Percentiles rank a stretch among this genome's conserved stretches.
phyloP scores from a whole-genome alignment of 148 eudicot species.

The Polygonum maritimum region DNA sequence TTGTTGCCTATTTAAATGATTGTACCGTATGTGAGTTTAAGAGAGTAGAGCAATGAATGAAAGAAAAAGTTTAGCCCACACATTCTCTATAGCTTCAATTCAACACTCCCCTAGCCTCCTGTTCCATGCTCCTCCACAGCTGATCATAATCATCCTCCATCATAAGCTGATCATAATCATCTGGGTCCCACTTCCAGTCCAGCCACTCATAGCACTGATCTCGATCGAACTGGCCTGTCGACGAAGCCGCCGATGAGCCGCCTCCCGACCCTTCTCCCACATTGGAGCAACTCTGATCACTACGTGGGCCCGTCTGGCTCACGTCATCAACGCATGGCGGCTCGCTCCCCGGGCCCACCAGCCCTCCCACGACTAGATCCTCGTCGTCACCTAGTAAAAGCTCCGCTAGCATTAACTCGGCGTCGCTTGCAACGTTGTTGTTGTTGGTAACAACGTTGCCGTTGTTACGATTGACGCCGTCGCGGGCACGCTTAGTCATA shows the following conservation, averaged over 20 bases:
- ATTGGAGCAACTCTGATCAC: neutral
- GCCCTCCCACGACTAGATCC: slow-evolving; percentile 1
- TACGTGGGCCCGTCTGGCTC: neutral
- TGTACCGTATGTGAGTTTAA: no score
- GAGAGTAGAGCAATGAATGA: no score
- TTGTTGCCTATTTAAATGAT: no score
- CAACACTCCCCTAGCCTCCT: no score
- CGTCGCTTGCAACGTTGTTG: neutral
- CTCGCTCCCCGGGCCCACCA: slow-evolving; percentile 2
- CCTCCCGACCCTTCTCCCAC: slow-evolving; percentile 2
- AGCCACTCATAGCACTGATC: neutral
- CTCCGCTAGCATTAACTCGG: no score
- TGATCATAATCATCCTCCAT: neutral
- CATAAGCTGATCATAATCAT: neutral
- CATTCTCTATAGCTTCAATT: no score
- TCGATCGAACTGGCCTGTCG: neutral
- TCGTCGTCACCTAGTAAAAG: neutral
- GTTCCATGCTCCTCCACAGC: slow-evolving; percentile 7
- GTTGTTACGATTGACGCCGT: neutral
- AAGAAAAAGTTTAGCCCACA: no score
- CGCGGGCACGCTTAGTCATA: neutral
- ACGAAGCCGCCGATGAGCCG: slow-evolving; percentile 17
- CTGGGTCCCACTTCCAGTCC: slow-evolving; percentile 35
- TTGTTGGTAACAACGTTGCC: no score
- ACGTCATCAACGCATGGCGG: neutral